These are phyloP conservation scores for Botrytis fragariae DNA, from an alignment of 2,329 filamentous ascomycete genomes.

Conservation along the genomic window DNA sequence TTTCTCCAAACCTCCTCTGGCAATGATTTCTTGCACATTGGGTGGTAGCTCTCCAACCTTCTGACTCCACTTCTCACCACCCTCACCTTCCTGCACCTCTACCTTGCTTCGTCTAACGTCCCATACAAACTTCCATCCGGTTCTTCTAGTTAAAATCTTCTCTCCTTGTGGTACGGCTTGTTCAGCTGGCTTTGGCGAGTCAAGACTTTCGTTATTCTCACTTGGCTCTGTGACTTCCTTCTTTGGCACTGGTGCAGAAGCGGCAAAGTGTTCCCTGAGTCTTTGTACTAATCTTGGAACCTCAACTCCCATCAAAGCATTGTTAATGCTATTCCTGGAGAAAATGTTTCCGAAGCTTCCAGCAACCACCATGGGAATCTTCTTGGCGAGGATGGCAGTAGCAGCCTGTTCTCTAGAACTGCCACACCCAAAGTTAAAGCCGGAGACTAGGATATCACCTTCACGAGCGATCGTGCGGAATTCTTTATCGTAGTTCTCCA, in stretches of 20 bases:
- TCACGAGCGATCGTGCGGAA: constrained; percentile 64
- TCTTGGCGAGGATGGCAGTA: constrained; percentile 77
- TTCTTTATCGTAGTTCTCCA: constrained; percentile 84
- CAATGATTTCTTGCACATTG: constrained; percentile 85
- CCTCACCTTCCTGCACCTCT: constrained; percentile 65
- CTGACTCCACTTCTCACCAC: constrained; percentile 66
- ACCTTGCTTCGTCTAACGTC: constrained; percentile 73
- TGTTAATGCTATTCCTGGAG: constrained; percentile 74
- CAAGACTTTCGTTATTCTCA: constrained; percentile 49
- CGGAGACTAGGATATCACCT: constrained; percentile 79
- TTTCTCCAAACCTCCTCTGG: constrained; percentile 71
- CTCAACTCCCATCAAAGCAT: constrained; percentile 71
- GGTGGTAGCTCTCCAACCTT: constrained; percentile 80
- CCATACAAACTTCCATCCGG: constrained; percentile 82
- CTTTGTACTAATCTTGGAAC: constrained; percentile 64
- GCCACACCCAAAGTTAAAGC: constrained; percentile 88
- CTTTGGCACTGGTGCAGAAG: constrained; percentile 39
- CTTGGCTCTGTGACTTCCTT: constrained; percentile 50
- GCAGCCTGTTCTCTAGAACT: constrained; percentile 82
- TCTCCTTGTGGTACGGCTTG: constrained; percentile 41
- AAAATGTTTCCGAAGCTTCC: constrained; percentile 87
- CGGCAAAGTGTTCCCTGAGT: constrained; percentile 58
- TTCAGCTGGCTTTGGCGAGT: constrained; percentile 47
- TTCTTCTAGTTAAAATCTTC: constrained; percentile 65
- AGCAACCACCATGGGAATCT: constrained; percentile 76